Evolutionary conservation across 139 green algal species (phyloP), one percentile per base, ranked within the genome.

Genomic region (Edaphochlamys debaryana): DNA sequence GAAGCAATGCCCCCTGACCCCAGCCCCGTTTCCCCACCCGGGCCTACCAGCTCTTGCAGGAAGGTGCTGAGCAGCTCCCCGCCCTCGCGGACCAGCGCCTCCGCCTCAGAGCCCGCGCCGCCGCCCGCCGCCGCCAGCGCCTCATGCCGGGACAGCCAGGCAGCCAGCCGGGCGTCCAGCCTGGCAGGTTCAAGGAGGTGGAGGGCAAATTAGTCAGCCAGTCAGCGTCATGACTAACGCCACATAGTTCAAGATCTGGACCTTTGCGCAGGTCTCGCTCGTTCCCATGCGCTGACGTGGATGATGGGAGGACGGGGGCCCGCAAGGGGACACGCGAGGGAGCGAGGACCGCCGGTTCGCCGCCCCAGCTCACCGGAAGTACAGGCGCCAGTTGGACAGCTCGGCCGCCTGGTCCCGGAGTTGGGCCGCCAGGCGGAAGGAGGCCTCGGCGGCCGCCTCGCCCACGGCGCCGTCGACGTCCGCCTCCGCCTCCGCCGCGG

Each of bases 301-400:
- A n/a, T n/a, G n/a, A n/a, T n/a, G n/a, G n/a, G n/a, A n/a, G n/a
- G n/a, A n/a, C n/a, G n/a, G n/a, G n/a, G n/a, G n/a, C n/a, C n/a
- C n/a, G n/a, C n/a, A n/a, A n/a, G n/a, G n/a, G n/a, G n/a, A n/a
- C n/a, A n/a, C n/a, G n/a, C n/a, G n/a, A n/a, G n/a, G n/a, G n/a
- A n/a, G n/a, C n/a, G n/a, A n/a, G n/a, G n/a, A n/a, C n/a, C n/a
- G n/a, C n/a, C n/a, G n/a, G n/a, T n/a, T n/a, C n/a, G n/a, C n/a
- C n/a, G n/a, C n/a, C 9, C 50, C 50, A 58, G 23, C 50, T 22
- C 23, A 22, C 8, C 50, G 4, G 60, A 80, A 79, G 69, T 67
- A 86, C 34, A 69, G 40, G 42, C 70, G 56, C 80, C 80, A 86
- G 1, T 8, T 27, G 3, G 42, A 20, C 70, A 86, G 80, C 80